A percentile compares a stretch with the other conserved stretches of the same genome.
phyloP scores from a whole-genome alignment of 2,329 filamentous ascomycete species.

The Phaeosphaeria sp. region DNA sequence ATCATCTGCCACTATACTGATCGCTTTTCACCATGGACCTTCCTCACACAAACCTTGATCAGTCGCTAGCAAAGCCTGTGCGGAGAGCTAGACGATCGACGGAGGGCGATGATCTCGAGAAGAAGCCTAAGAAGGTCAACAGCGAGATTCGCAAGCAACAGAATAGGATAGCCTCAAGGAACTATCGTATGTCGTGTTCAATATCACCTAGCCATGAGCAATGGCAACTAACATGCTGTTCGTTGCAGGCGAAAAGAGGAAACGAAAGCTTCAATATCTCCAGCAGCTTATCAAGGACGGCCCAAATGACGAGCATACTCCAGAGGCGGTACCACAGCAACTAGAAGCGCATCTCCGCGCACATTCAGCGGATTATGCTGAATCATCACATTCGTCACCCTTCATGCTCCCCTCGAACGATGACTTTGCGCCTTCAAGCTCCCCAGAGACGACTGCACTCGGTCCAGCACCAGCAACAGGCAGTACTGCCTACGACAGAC shows the following conservation, averaged over 20 bases:
- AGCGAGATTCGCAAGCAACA: constrained; percentile 47
- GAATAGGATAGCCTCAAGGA: constrained; percentile 47
- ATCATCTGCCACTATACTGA: constrained; percentile 8
- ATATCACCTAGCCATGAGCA: not conserved
- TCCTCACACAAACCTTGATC: constrained; percentile 10
- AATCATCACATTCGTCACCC: constrained; percentile 8
- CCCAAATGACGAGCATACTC: constrained; percentile 17
- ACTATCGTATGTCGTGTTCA: constrained; percentile 37
- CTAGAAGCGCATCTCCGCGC: constrained; percentile 24
- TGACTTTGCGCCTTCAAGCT: constrained; percentile 10
- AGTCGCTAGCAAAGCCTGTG: constrained; percentile 11
- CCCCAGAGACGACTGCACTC: constrained; percentile 14
- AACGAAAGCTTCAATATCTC: constrained; percentile 45
- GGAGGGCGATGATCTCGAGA: constrained; percentile 14
- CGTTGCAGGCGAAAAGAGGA: constrained; percentile 43
- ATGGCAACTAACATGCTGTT: not conserved
- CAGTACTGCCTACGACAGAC: constrained; percentile 16
- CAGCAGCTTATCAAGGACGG: constrained; percentile 41
- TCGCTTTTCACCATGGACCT: constrained; percentile 33
- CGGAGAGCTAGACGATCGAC: constrained; percentile 12
- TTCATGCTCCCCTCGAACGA: constrained; percentile 17
- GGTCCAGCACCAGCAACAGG: constrained; percentile 14
- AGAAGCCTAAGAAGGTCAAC: constrained; percentile 43
- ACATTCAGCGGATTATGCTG: constrained; percentile 19
- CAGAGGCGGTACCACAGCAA: constrained; percentile 17